phyloP scores from a whole-genome alignment of 805 yeast genomes.

The Metschnikowia corniflorae region DNA sequence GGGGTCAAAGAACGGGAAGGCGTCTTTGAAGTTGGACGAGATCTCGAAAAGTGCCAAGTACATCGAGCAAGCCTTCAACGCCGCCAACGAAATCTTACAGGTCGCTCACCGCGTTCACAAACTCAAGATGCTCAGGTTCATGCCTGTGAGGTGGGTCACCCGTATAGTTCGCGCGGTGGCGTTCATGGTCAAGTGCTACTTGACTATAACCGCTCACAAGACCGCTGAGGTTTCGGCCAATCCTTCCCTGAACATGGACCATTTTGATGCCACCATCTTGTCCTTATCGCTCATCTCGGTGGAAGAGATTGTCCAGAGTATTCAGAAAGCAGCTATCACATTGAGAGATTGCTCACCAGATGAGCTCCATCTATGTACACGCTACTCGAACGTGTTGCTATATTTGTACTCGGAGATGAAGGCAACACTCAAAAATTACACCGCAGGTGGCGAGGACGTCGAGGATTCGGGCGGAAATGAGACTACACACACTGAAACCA shows the following conservation, averaged over 20 bases:
- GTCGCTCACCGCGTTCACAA: slow-evolving; percentile 69
- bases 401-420: slow-evolving; percentile 75
- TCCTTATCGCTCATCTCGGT: slow-evolving; percentile 62
- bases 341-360: slow-evolving; percentile 84
- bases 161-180: slow-evolving; percentile 86
- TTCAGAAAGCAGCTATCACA: slow-evolving; percentile 69
- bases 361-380: slow-evolving; percentile 76
- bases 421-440: slow-evolving; percentile 32
- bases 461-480: slow-evolving; percentile 1
- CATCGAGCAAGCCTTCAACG: slow-evolving; percentile 74
- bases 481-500: background rate
- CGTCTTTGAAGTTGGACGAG: slow-evolving; percentile 57
- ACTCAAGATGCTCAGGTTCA: slow-evolving; percentile 59
- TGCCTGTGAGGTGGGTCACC: slow-evolving; percentile 93
- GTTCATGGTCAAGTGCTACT: slow-evolving; percentile 80
- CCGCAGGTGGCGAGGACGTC: slow-evolving; percentile 1
- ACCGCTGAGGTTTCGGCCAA: slow-evolving; percentile 19
- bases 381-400: slow-evolving; percentile 75
- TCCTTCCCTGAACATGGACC: slow-evolving; percentile 22
- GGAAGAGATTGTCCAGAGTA: slow-evolving; percentile 64
- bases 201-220: slow-evolving; percentile 54
- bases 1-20: slow-evolving; percentile 15
- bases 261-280: slow-evolving; percentile 47
- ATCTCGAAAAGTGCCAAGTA: slow-evolving; percentile 69
- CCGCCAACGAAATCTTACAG: slow-evolving; percentile 76